phyloP scores from a whole-genome alignment of 2,329 filamentous ascomycete genomes.

The Beauveria scarabaeidicola region DNA sequence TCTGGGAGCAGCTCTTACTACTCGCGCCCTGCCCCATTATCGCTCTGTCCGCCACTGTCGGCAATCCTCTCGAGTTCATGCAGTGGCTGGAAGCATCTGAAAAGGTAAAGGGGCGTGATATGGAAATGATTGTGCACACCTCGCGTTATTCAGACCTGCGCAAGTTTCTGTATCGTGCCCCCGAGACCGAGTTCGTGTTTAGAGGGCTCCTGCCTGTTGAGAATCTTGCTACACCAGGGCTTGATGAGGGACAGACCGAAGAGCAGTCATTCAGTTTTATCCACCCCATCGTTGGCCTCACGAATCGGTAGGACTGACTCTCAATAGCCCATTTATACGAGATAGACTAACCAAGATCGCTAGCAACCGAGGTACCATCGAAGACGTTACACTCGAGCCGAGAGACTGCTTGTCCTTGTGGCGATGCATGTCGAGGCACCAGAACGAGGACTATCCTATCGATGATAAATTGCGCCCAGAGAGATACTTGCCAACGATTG shows the following conservation, averaged over 20 bases:
- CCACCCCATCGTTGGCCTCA: slow-evolving; percentile 57
- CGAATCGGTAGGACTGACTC: slow-evolving; percentile 38
- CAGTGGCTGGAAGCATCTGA: slow-evolving; percentile 61
- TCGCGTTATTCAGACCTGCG: slow-evolving; percentile 68
- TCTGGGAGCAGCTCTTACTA: slow-evolving; percentile 72
- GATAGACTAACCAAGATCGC: background rate
- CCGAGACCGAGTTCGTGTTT: slow-evolving; percentile 21
- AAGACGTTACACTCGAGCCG: slow-evolving; percentile 61
- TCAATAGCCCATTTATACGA: background rate
- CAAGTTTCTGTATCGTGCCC: slow-evolving; percentile 60
- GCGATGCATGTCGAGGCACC: slow-evolving; percentile 51
- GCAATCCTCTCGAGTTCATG: slow-evolving; percentile 63
- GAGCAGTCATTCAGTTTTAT: slow-evolving; percentile 47
- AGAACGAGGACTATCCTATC: slow-evolving; percentile 43
- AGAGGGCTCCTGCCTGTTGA: slow-evolving; percentile 33
- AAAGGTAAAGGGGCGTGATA: slow-evolving; percentile 49
- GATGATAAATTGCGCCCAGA: slow-evolving; percentile 40
- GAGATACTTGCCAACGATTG: slow-evolving; percentile 39
- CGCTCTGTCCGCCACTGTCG: slow-evolving; percentile 70
- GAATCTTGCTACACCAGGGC: slow-evolving; percentile 39
- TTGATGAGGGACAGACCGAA: slow-evolving; percentile 35
- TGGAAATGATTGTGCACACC: slow-evolving; percentile 60
- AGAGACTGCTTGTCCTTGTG: slow-evolving; percentile 62
- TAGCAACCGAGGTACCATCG: slow-evolving; percentile 50
- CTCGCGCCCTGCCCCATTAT: slow-evolving; percentile 70